Base-by-base conservation (phyloP, 805 yeast genomes). In the Pichia pseudocactophila region DNA sequence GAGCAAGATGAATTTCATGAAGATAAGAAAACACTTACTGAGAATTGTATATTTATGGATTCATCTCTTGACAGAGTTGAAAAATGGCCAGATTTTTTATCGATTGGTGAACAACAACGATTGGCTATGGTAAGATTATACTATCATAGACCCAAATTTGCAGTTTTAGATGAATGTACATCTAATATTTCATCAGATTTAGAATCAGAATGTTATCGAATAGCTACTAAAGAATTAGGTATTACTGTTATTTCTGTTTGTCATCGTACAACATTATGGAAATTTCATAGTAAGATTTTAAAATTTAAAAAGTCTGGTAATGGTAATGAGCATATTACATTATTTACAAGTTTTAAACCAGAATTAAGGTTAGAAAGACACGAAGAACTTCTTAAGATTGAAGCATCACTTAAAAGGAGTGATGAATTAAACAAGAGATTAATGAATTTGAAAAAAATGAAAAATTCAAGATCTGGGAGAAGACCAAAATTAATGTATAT, bases 91-190 rank as follows among this genome's bases (percentile, higher is more conserved):
- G 96, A 87, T 51, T 85, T 88, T 51, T 68, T 89, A 47, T 82
- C 94, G 2, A 79, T 81, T 49, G 97, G 97, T 22, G 94, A 89
- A 19, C 96, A 89, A 61, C 97, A 89, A 60, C 69, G 96, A 52
- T 70, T 89, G 49, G 96, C 96, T 12, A 81, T 90, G 83, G 96
- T 95, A 2, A 73, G 97, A 54, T 70, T 89, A 62, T 89, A 84
- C 57, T 89, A 88, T 58, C 96, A 89, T 61, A 73, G 74, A 54
- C 97, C 97, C 2, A 82, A 78, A 60, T 89, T 88, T 69, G 97
- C 97, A 0, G 95, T 89, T 20, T 68, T 89, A 50, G 97, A 89
- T 64, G 97, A 89, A 66, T 89, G 96, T 62, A 89, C 97, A 1
- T 86, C 96, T 3, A 90, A 95, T 1, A 95, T 89, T 2, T 80